Percentiles rank a stretch among this genome's conserved stretches.
Evolutionary conservation across 495 filamentous ascomycete genomes (phyloP).

Genomic region (Daldinia vernicosa): DNA sequence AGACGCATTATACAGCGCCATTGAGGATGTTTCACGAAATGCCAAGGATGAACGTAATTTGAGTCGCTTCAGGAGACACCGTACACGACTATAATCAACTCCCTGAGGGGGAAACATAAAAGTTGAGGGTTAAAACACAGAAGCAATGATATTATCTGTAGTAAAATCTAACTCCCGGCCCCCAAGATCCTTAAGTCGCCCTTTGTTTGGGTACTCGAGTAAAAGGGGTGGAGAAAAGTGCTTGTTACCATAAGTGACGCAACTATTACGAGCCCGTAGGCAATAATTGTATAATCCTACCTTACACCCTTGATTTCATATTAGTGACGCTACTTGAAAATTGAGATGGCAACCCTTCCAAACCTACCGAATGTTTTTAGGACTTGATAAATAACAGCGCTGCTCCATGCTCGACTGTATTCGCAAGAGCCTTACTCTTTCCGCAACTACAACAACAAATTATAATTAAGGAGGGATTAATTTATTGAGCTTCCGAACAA

Average conservation of each 20-base stretch:
- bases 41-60: background rate
- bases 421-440: background rate
- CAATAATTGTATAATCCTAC: background rate
- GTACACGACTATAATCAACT: background rate
- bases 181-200: background rate
- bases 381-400: too few relatives aligned
- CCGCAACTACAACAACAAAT: background rate
- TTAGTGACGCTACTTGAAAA: background rate
- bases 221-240: conserved; percentile 3
- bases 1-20: background rate
- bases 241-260: conserved; percentile 17
- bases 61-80: background rate
- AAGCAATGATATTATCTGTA: background rate
- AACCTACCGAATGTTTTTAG: too few relatives aligned
- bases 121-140: background rate
- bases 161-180: background rate
- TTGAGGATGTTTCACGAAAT: background rate
- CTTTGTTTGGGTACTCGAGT: background rate
- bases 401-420: background rate
- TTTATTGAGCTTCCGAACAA: background rate
- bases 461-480: background rate
- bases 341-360: background rate
- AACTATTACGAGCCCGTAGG: conserved; percentile 16
- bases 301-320: background rate
- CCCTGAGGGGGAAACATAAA: background rate